These are phyloP conservation scores for Colletotrichum tofieldiae DNA, from an alignment of 2,329 filamentous ascomycete genomes.

Conservation along the genomic window DNA sequence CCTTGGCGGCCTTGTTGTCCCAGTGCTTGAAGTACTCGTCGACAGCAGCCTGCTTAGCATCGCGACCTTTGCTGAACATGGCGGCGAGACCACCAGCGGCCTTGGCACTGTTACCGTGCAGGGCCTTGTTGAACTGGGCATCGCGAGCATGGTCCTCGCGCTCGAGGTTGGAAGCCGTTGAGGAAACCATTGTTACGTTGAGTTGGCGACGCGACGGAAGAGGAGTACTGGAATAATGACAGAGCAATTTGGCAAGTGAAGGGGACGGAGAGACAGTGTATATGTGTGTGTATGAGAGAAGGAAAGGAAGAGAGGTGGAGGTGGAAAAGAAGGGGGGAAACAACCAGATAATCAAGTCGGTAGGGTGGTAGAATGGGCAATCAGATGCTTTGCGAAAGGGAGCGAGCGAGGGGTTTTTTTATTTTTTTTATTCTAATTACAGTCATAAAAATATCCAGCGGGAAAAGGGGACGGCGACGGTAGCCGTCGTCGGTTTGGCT, in stretches of 20 bases:
- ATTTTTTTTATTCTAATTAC: not conserved
- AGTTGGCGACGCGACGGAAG: constrained; percentile 27
- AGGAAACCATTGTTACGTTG: constrained; percentile 62
- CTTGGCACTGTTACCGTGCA: constrained; percentile 83
- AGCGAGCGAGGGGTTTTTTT: not conserved
- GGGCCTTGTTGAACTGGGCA: constrained; percentile 90
- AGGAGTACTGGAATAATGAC: not conserved
- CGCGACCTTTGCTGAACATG: constrained; percentile 83
- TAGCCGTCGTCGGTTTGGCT: constrained; percentile 13
- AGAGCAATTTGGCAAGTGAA: not conserved
- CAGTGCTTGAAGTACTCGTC: constrained; percentile 94
- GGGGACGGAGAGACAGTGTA: not conserved
- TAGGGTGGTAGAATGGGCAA: constrained; percentile 4
- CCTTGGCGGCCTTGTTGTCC: constrained; percentile 82
- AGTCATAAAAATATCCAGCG: not conserved
- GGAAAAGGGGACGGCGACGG: constrained; percentile 23
- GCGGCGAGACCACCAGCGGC: constrained; percentile 82
- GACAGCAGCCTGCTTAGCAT: constrained; percentile 81
- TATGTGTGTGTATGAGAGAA: not conserved
- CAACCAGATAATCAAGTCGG: not conserved
- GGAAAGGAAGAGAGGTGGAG: not conserved
- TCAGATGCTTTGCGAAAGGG: not conserved
- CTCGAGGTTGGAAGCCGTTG: constrained; percentile 72
- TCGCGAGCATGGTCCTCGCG: constrained; percentile 87
- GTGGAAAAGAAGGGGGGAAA: not conserved